Conservation (phyloP, 2,329 filamentous ascomycete species). For the Didymosphaeria variabile region DNA sequence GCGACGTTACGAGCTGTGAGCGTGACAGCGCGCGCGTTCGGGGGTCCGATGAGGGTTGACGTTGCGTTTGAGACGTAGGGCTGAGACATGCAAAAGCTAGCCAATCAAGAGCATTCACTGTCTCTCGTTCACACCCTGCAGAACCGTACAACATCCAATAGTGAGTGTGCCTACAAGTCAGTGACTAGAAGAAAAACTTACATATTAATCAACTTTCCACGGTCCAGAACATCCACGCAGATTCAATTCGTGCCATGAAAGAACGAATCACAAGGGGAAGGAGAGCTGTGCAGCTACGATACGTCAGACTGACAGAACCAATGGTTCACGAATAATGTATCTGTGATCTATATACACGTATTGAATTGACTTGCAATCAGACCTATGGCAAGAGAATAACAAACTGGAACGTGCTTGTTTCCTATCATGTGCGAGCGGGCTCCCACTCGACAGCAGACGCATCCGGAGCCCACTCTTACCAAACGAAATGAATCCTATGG, state of each 20-base stretch:
- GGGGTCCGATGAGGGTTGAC: slow-evolving; percentile 9
- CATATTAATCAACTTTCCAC: too few relatives aligned
- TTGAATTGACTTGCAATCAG: too few relatives aligned
- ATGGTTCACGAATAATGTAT: too few relatives aligned
- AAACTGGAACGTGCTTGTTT: too few relatives aligned
- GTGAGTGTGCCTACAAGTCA: neutral
- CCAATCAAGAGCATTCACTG: slow-evolving; percentile 34
- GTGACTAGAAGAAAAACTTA: too few relatives aligned
- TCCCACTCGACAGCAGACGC: neutral
- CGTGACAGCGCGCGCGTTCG: slow-evolving; percentile 12
- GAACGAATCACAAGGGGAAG: too few relatives aligned
- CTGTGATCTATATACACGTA: too few relatives aligned
- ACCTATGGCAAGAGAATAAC: too few relatives aligned
- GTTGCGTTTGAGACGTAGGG: slow-evolving; percentile 18
- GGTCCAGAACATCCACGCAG: too few relatives aligned
- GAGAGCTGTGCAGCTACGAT: too few relatives aligned
- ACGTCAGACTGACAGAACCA: too few relatives aligned
- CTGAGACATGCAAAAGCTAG: slow-evolving; percentile 29
- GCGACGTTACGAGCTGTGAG: slow-evolving; percentile 16
- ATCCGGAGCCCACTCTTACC: neutral
- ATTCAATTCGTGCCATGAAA: too few relatives aligned
- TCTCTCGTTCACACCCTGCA: slow-evolving; percentile 10
- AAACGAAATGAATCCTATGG: neutral
- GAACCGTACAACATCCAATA: neutral
- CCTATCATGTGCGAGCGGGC: neutral